Evolutionary conservation across 768 basidiomycete species (phyloP).

Genomic region (Galerina sulciceps): DNA sequence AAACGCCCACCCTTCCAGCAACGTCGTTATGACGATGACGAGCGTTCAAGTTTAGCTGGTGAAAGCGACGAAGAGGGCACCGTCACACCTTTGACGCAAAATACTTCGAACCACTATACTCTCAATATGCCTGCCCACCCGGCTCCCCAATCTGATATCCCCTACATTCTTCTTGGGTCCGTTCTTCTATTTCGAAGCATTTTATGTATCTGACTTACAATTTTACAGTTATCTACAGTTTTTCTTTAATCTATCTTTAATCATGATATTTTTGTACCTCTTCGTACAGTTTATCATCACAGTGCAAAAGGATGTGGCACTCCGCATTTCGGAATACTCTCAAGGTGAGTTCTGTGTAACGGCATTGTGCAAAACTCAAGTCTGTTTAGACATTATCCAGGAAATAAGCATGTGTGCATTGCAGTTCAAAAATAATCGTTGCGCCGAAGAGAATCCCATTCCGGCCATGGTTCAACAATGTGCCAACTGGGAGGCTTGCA

Average conservation of each 20-base stretch:
- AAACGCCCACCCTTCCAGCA: slow-evolving; percentile 37
- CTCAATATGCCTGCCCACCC: slow-evolving; percentile 75
- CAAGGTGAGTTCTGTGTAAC: slow-evolving; percentile 60
- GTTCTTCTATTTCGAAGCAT: slow-evolving; percentile 27
- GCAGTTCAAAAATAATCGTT: slow-evolving; percentile 82
- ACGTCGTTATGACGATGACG: slow-evolving; percentile 39
- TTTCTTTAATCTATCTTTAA: slow-evolving; percentile 88
- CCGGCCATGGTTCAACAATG: slow-evolving; percentile 92
- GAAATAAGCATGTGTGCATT: slow-evolving; percentile 89
- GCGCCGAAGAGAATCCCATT: slow-evolving; percentile 65
- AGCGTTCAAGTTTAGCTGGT: slow-evolving; percentile 43
- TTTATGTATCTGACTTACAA: slow-evolving; percentile 15
- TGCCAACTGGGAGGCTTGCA: slow-evolving; percentile 89
- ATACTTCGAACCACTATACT: slow-evolving; percentile 81
- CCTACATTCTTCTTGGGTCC: slow-evolving; percentile 87
- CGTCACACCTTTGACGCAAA: slow-evolving; percentile 47
- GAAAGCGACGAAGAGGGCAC: slow-evolving; percentile 51
- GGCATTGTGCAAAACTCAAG: slow-evolving; percentile 1
- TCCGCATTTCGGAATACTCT: slow-evolving; percentile 86
- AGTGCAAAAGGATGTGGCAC: slow-evolving; percentile 87
- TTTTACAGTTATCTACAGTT: slow-evolving; percentile 84
- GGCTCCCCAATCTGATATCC: slow-evolving; percentile 62
- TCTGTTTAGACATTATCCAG: slow-evolving; percentile 77
- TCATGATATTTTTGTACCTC: slow-evolving; percentile 84
- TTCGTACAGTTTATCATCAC: slow-evolving; percentile 86